Conservation (phyloP, 2,329 filamentous ascomycete species). For the Ophiognomonia clavigignenti-juglandacearum region DNA sequence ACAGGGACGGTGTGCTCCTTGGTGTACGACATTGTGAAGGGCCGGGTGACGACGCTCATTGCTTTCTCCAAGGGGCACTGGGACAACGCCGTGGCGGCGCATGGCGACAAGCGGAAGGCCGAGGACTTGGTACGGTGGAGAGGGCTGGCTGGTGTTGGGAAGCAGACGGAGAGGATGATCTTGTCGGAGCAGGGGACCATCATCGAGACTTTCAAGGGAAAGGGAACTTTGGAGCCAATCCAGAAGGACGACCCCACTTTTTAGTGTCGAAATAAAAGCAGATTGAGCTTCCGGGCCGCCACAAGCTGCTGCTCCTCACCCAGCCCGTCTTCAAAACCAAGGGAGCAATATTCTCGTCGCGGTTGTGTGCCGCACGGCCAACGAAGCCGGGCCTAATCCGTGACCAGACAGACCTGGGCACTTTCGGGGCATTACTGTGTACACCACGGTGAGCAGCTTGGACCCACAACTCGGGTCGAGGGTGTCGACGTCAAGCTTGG, state of each 20-base stretch:
- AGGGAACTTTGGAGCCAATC: conserved; percentile 42
- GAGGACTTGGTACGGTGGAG: conserved; percentile 49
- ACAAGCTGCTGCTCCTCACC: too few species aligned
- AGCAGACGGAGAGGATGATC: conserved; percentile 44
- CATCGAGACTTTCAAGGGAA: conserved; percentile 43
- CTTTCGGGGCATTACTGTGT: too few species aligned
- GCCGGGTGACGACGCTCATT: conserved; percentile 46
- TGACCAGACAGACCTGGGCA: too few species aligned
- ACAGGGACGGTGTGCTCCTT: conserved; percentile 52
- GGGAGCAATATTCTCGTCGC: too few species aligned
- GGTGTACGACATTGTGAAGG: conserved; percentile 48
- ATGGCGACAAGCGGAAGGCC: conserved; percentile 51
- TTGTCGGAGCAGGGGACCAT: conserved; percentile 50
- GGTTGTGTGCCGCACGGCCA: too few species aligned
- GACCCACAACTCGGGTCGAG: too few species aligned
- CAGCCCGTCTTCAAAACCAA: too few species aligned
- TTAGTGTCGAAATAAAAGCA: too few species aligned
- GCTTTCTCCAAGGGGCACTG: conserved; percentile 53
- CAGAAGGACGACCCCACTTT: conserved; percentile 23
- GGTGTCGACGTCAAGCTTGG: too few species aligned
- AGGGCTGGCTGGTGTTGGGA: conserved; percentile 41
- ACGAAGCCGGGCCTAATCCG: too few species aligned
- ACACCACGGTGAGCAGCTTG: too few species aligned
- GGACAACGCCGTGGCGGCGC: conserved; percentile 43
- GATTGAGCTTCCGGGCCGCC: too few species aligned